Conservation (phyloP, 2,329 filamentous ascomycete genomes). For the Tolypocladium paradoxum region DNA sequence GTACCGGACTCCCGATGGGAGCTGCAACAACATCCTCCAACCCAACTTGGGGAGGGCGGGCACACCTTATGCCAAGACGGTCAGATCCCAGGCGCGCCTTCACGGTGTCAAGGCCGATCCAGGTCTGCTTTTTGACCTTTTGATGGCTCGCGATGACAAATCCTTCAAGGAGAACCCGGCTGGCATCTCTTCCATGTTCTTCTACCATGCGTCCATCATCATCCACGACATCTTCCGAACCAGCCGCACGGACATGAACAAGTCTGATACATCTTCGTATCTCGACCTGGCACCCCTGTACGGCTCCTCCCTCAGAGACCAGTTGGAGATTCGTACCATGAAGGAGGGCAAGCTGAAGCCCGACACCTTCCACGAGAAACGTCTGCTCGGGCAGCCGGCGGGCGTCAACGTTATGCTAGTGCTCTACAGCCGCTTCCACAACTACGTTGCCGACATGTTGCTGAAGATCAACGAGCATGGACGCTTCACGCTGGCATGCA, state of each 20-base stretch:
- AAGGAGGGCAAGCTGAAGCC: slow-evolving; percentile 59
- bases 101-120: slow-evolving; percentile 53
- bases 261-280: slow-evolving; percentile 61
- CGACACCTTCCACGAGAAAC: slow-evolving; percentile 57
- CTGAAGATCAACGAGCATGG: slow-evolving; percentile 56
- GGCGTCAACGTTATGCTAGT: slow-evolving; percentile 59
- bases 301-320: slow-evolving; percentile 53
- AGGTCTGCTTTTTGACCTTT: slow-evolving; percentile 54
- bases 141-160: slow-evolving; percentile 45
- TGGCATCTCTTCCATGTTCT: slow-evolving; percentile 63
- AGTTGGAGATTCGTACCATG: slow-evolving; percentile 51
- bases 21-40: slow-evolving; percentile 45
- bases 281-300: slow-evolving; percentile 65
- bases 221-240: slow-evolving; percentile 27
- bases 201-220: slow-evolving; percentile 60
- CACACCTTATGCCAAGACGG: slow-evolving; percentile 58
- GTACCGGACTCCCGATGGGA: slow-evolving; percentile 26
- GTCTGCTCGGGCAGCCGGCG: slow-evolving; percentile 55
- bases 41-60: slow-evolving; percentile 55
- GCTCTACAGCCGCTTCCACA: slow-evolving; percentile 61
- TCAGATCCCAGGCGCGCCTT: slow-evolving; percentile 45
- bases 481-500: slow-evolving; percentile 40
- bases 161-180: slow-evolving; percentile 55
- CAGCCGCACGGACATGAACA: slow-evolving; percentile 49
- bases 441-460: slow-evolving; percentile 53